phyloP scores from a whole-genome alignment of 345 rosid species.

The Populus nigra region DNA sequence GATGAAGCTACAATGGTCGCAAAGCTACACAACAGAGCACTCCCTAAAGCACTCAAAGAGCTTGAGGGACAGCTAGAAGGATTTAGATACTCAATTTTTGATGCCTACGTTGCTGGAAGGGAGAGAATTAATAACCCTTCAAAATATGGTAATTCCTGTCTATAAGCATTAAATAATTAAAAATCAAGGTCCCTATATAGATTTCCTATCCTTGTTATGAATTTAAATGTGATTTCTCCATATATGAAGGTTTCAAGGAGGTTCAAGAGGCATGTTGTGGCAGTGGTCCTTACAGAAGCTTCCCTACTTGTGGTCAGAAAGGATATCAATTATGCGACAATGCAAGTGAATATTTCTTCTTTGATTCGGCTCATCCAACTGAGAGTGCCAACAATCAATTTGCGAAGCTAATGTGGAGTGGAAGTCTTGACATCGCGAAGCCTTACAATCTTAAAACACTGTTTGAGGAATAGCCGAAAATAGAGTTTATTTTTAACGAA shows the following conservation, averaged over 20 bases:
- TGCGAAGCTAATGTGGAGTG: conserved; percentile 14
- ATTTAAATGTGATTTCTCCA: too few species aligned
- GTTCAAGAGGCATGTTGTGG: conserved; percentile 11
- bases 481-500: neutral
- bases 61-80: conserved; percentile 29
- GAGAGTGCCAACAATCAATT: neutral
- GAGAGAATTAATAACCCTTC: conserved; percentile 15
- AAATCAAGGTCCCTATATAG: too few species aligned
- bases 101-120: neutral
- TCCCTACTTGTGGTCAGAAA: neutral
- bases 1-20: conserved; percentile 17
- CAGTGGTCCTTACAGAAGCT: neutral
- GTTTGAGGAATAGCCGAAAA: neutral
- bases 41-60: conserved; percentile 15
- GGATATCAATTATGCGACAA: conserved; percentile 10
- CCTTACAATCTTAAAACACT: conserved; percentile 6
- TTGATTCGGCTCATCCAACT: conserved; percentile 12
- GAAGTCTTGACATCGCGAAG: neutral
- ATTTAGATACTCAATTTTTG: conserved; percentile 6
- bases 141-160: conserved; percentile 12
- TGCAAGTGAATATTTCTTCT: conserved; percentile 2
- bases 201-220: too few species aligned
- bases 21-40: conserved; percentile 28
- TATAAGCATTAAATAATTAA: too few species aligned
- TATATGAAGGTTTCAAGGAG: conserved; percentile 5